Conservation (phyloP, 1,284 basidiomycete genomes). For the Ceratobasidium sp. region DNA sequence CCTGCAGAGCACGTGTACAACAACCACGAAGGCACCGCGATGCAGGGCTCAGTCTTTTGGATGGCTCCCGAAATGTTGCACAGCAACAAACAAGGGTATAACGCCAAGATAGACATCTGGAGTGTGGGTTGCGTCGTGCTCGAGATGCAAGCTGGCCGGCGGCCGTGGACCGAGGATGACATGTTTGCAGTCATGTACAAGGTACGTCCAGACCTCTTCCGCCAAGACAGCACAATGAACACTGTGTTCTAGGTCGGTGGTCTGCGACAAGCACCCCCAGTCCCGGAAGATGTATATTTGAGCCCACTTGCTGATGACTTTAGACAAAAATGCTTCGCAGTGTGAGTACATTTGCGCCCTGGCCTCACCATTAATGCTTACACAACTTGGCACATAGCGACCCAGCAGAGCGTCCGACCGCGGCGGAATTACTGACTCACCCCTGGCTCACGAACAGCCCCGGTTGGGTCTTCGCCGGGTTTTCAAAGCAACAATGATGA, state of each 20-base stretch:
- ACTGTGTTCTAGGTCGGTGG: constrained; percentile 69
- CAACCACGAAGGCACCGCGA: constrained; percentile 79
- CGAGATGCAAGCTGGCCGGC: constrained; percentile 96
- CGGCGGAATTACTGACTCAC: constrained; percentile 82
- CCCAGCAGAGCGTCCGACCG: constrained; percentile 84
- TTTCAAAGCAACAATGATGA: constrained; percentile 33
- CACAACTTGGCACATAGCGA: constrained; percentile 60
- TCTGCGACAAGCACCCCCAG: constrained; percentile 82
- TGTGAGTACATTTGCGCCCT: constrained; percentile 59
- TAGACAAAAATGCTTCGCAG: constrained; percentile 86
- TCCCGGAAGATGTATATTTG: constrained; percentile 82
- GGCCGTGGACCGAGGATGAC: constrained; percentile 92
- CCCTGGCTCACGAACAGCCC: constrained; percentile 79
- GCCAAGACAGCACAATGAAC: neutral
- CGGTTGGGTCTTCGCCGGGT: constrained; percentile 75
- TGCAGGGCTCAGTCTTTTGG: constrained; percentile 99
- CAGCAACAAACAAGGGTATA: constrained; percentile 80
- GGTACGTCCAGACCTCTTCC: constrained; percentile 56
- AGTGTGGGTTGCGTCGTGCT: constrained; percentile 95
- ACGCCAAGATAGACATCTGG: constrained; percentile 98
- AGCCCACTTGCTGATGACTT: constrained; percentile 84
- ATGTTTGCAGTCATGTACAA: constrained; percentile 93
- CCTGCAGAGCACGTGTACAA: constrained; percentile 77
- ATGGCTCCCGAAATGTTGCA: constrained; percentile 98
- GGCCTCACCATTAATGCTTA: constrained; percentile 13